Conservation (phyloP, 495 filamentous ascomycete species). For the Tuber indicum region DNA sequence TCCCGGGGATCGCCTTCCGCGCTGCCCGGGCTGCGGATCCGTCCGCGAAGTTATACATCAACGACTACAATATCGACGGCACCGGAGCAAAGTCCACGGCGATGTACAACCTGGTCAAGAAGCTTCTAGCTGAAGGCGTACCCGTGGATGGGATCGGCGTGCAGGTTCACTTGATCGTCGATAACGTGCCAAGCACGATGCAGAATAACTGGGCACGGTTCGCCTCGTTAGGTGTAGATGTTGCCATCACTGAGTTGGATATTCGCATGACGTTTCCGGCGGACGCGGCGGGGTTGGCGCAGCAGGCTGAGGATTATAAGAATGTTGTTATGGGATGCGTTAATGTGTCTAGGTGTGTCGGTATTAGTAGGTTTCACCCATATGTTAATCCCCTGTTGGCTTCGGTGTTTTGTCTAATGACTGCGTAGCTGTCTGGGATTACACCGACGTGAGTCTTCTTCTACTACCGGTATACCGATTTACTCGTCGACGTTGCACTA, state of each 20-base stretch:
- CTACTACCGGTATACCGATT: no score
- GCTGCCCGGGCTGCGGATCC: constrained; percentile 53
- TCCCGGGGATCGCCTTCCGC: constrained; percentile 54
- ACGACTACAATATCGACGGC: constrained; percentile 63
- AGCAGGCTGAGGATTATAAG: constrained; percentile 56
- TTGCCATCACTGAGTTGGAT: constrained; percentile 59
- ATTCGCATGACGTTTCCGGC: constrained; percentile 51
- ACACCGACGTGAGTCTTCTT: constrained; percentile 17
- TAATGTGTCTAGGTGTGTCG: constrained; percentile 55
- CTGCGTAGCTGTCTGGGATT: constrained; percentile 29
- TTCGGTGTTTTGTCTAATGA: background rate
- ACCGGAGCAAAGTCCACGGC: constrained; percentile 49
- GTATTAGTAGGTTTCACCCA: constrained; percentile 48
- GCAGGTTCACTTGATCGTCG: no score
- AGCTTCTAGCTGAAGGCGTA: constrained; percentile 48
- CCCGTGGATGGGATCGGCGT: no score
- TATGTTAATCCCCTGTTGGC: background rate
- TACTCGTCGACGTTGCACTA: background rate
- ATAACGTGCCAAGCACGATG: background rate
- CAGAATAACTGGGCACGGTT: constrained; percentile 44
- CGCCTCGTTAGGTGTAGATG: constrained; percentile 48
- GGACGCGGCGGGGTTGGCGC: constrained; percentile 46
- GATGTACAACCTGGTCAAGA: constrained; percentile 50
- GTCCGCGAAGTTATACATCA: constrained; percentile 59
- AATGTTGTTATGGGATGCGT: constrained; percentile 56